Conservation (phyloP, 2,329 filamentous ascomycete species). For the Domatiomyces catenatus region DNA sequence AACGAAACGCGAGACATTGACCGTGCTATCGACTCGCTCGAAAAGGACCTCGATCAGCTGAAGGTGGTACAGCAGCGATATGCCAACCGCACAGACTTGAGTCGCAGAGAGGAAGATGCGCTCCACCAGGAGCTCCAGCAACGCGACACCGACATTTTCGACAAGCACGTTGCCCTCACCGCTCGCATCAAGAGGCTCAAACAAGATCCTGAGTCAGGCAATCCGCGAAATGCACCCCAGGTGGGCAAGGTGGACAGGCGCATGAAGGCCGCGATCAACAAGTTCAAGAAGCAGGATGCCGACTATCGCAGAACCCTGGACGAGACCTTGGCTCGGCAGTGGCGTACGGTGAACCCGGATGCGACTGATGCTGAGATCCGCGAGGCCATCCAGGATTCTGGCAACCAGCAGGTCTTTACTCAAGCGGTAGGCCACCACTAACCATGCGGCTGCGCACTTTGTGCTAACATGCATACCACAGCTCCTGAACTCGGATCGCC, state of each 20-base stretch:
- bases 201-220: constrained; percentile 58
- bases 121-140: constrained; percentile 57
- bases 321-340: constrained; percentile 76
- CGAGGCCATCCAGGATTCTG: constrained; percentile 56
- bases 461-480: constrained; percentile 16
- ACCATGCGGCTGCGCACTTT: constrained; percentile 3
- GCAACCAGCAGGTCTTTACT: constrained; percentile 66
- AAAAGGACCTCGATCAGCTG: constrained; percentile 56
- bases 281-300: constrained; percentile 67
- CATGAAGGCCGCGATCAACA: constrained; percentile 64
- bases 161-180: constrained; percentile 62
- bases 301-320: constrained; percentile 65
- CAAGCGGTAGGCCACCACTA: constrained; percentile 44
- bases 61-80: constrained; percentile 54
- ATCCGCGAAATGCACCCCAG: constrained; percentile 60
- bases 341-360: constrained; percentile 73
- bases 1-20: constrained; percentile 75
- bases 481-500: constrained; percentile 65
- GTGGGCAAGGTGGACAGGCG: constrained; percentile 66
- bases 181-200: constrained; percentile 71
- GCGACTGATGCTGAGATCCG: constrained; percentile 64
- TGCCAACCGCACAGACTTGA: constrained; percentile 27
- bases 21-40: constrained; percentile 58
- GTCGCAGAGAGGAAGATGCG: constrained; percentile 33
- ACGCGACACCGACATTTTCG: constrained; percentile 66